Conservation (phyloP, 2,329 filamentous ascomycete genomes). For the Xylaria sp. region DNA sequence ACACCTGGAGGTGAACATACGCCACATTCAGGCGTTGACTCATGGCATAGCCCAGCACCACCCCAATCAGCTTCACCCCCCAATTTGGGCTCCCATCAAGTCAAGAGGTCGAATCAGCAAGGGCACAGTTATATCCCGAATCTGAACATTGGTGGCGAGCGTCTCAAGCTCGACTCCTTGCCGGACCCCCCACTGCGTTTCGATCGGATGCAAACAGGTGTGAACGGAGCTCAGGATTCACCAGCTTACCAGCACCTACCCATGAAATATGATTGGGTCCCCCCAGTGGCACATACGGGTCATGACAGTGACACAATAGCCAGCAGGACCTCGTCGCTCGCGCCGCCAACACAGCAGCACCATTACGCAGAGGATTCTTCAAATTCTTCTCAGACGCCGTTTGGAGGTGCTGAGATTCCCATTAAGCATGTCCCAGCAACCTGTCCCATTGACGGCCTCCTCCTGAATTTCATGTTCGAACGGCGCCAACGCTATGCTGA, state of each 20-base stretch:
- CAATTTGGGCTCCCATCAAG: conserved; percentile 45
- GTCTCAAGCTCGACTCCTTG: conserved; percentile 78
- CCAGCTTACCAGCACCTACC: conserved; percentile 57
- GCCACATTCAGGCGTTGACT: conserved; percentile 47
- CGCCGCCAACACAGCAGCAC: conserved; percentile 4
- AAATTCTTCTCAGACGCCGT: conserved; percentile 7
- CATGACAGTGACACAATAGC: conserved; percentile 12
- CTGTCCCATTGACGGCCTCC: conserved; percentile 80
- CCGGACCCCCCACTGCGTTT: conserved; percentile 69
- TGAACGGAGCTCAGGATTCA: conserved; percentile 60
- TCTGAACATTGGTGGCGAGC: conserved; percentile 69
- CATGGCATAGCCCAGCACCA: conserved; percentile 45
- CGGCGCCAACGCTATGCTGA: conserved; percentile 72
- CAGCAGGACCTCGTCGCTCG: conserved; percentile 22
- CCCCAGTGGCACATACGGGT: conserved; percentile 33
- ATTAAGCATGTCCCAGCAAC: conserved; percentile 73
- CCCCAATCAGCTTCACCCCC: conserved; percentile 42
- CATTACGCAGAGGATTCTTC: conserved; percentile 33
- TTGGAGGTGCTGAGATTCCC: conserved; percentile 47
- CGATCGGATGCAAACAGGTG: conserved; percentile 61
- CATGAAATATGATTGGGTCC: conserved; percentile 63
- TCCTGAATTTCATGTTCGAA: conserved; percentile 80
- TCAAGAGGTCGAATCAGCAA: conserved; percentile 56
- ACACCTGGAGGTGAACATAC: conserved; percentile 54
- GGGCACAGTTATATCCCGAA: conserved; percentile 62